Conservation (phyloP, 2,329 filamentous ascomycete genomes). For the Trichoderma brevicompactum region DNA sequence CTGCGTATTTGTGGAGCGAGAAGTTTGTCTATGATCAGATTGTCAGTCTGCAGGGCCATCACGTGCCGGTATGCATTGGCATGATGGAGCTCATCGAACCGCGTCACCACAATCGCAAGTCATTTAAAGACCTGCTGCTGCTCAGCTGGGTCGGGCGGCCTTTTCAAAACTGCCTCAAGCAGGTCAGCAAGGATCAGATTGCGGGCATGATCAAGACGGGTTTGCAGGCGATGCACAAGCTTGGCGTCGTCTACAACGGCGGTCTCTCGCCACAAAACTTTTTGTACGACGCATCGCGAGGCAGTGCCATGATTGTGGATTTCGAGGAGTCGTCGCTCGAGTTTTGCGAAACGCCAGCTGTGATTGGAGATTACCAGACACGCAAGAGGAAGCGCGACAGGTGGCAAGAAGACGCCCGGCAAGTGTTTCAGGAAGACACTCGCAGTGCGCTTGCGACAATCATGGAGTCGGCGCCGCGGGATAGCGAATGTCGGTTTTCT, state of each 20-base stretch:
- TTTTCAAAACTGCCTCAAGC: background rate
- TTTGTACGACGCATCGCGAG: background rate
- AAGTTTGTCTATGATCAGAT: constrained; percentile 17
- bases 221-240: background rate
- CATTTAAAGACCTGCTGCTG: background rate
- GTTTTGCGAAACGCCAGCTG: background rate
- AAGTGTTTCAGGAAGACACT: background rate
- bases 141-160: constrained; percentile 9
- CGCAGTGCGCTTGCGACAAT: background rate
- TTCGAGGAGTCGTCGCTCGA: background rate
- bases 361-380: background rate
- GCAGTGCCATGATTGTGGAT: constrained; percentile 11
- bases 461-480: background rate
- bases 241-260: constrained; percentile 2
- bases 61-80: background rate
- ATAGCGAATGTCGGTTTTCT: background rate
- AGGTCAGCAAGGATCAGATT: constrained; percentile 4
- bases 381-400: constrained; percentile 10
- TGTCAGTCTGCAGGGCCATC: background rate
- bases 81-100: background rate
- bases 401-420: background rate
- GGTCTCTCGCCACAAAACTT: background rate
- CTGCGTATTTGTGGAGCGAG: background rate
- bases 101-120: too few species aligned
- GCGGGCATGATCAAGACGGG: background rate